Percentiles rank a stretch among this genome's conserved stretches.
These are phyloP conservation scores for Globisporangium radiosum DNA, from an alignment of 352 stramenopile species.

Conservation along the genomic window DNA sequence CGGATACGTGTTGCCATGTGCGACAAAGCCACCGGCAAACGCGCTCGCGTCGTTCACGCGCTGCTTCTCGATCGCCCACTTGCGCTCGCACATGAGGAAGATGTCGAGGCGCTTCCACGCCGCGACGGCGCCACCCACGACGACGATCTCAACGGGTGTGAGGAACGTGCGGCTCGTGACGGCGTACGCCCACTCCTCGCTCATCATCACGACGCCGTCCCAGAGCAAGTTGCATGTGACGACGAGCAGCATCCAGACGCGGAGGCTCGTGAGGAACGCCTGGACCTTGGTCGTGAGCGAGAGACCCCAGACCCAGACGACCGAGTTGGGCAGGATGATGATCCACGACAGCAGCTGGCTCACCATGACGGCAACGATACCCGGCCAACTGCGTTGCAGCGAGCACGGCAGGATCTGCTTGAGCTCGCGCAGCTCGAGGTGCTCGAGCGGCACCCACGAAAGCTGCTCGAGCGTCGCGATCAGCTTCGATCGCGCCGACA, in stretches of 20 bases:
- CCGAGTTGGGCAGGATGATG: constrained; percentile 44
- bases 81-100: constrained; percentile 22
- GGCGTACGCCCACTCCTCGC: constrained; percentile 30
- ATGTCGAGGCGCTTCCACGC: constrained; percentile 13
- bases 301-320: constrained; percentile 36
- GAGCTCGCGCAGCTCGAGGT: constrained; percentile 11
- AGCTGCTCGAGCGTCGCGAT: constrained; percentile 1
- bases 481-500: constrained; percentile 2
- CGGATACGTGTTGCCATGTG: constrained; percentile 24
- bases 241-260: constrained; percentile 32
- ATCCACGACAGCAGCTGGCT: constrained; percentile 46
- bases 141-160: constrained; percentile 21
- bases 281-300: constrained; percentile 30
- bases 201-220: constrained; percentile 24
- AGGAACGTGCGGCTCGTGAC: constrained; percentile 18
- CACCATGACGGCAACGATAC: constrained; percentile 21
- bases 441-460: constrained; percentile 11
- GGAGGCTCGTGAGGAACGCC: constrained; percentile 33
- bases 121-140: constrained; percentile 13
- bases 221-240: constrained; percentile 26
- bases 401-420: constrained; percentile 18
- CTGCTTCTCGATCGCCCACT: constrained; percentile 24
- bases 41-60: constrained; percentile 16
- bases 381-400: constrained; percentile 32
- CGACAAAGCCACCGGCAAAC: constrained; percentile 14